Evolutionary conservation across 352 stramenopile species (phyloP).

Genomic region (Hyaloperonospora arabidopsidis): DNA sequence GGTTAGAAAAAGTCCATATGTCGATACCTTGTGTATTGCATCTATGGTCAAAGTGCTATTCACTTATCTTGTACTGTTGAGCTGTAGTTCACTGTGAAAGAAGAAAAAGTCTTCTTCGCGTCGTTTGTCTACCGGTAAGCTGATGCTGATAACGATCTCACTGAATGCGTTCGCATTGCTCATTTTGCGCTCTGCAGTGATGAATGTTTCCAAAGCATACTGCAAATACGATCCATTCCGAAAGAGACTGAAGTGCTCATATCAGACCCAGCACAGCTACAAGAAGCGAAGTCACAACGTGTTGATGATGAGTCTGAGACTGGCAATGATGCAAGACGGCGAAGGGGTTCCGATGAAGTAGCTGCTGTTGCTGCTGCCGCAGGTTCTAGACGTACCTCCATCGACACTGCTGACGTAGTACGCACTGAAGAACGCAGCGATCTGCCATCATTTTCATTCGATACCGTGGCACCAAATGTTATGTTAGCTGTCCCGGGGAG

Average conservation of each 20-base stretch:
- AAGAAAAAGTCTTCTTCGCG: constrained; percentile 70
- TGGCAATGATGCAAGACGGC: constrained; percentile 12
- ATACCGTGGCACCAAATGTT: constrained; percentile 11
- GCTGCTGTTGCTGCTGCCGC: constrained; percentile 25
- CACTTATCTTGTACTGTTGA: constrained; percentile 3
- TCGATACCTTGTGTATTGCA: neutral
- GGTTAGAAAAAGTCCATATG: constrained; percentile 24
- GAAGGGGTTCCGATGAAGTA: constrained; percentile 19
- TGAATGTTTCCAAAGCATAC: constrained; percentile 76
- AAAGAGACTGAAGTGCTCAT: constrained; percentile 58
- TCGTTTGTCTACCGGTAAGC: constrained; percentile 77
- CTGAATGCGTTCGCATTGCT: neutral
- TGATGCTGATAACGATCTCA: neutral
- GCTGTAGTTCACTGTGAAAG: constrained; percentile 49
- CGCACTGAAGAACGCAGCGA: constrained; percentile 9
- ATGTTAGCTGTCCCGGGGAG: constrained; percentile 28
- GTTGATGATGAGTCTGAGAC: neutral
- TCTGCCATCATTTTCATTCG: constrained; percentile 2
- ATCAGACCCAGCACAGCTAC: constrained; percentile 15
- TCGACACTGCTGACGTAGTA: neutral
- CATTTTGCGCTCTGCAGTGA: constrained; percentile 38
- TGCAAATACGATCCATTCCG: constrained; percentile 69
- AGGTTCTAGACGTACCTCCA: constrained; percentile 10
- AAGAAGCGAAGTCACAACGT: constrained; percentile 1
- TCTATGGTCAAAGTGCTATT: neutral